A percentile compares a stretch with the other conserved stretches of the same genome.
Evolutionary conservation across 306 rosid species (phyloP).

Genomic region (Vachellia pachyceras): DNA sequence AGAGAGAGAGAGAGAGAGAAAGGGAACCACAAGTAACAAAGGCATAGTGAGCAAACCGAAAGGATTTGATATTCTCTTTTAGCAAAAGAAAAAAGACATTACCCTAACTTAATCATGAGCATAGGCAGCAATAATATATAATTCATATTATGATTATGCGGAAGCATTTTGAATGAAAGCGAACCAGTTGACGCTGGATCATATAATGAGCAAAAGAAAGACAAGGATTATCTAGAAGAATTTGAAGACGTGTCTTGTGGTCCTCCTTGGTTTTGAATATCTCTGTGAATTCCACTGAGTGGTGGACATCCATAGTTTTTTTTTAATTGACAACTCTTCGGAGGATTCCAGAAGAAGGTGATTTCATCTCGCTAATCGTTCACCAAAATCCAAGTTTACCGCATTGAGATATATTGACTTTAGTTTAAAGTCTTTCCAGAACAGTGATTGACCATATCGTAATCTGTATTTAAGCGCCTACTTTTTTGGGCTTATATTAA

Average conservation of each 20-base stretch:
- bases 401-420: not conserved
- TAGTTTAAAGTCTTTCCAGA: not conserved
- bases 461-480: not conserved
- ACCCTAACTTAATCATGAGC: not conserved
- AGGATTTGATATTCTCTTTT: not conserved
- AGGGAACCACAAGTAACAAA: constrained; percentile 26
- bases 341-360: not conserved
- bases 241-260: not conserved
- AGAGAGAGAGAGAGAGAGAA: not conserved
- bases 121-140: constrained; percentile 16
- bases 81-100: constrained; percentile 3
- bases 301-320: not conserved
- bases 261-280: not conserved
- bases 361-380: not conserved
- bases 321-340: not conserved
- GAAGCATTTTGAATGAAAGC: not conserved
- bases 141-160: not conserved
- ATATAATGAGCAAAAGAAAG: not conserved
- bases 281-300: not conserved
- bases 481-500: not conserved
- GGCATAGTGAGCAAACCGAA: constrained; percentile 14
- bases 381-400: constrained; percentile 5
- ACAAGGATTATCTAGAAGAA: not conserved
- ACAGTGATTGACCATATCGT: not conserved
- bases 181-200: not conserved